Evolutionary conservation across 225 moss, liverwort and hornwort genomes (phyloP).

Genomic region (Thuidium tamariscinum): DNA sequence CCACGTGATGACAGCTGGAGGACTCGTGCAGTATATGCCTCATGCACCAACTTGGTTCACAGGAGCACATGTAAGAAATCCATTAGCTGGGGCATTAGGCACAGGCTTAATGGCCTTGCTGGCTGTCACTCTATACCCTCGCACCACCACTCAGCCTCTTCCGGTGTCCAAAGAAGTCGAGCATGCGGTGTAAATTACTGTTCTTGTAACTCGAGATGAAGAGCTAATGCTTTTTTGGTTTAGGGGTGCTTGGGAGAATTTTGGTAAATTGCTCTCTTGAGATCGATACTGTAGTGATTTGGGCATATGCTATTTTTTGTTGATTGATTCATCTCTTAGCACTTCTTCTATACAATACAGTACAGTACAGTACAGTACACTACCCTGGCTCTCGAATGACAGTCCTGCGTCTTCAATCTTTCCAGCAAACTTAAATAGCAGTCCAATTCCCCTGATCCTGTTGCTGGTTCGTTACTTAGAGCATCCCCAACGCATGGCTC

Average conservation of each 20-base stretch:
- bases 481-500: too few species aligned
- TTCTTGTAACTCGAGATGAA: background rate
- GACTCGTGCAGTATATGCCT: slow-evolving; percentile 39
- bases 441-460: background rate
- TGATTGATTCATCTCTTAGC: background rate
- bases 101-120: slow-evolving; percentile 61
- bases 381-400: background rate
- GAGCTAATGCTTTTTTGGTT: background rate
- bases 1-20: slow-evolving; percentile 42
- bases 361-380: too few species aligned
- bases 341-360: too few species aligned
- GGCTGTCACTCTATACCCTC: slow-evolving; percentile 64
- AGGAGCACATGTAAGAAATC: slow-evolving; percentile 64
- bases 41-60: slow-evolving; percentile 75
- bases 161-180: background rate
- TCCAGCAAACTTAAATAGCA: background rate
- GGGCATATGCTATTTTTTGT: background rate
- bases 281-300: background rate
- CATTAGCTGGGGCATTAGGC: slow-evolving; percentile 80
- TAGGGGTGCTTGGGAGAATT: background rate
- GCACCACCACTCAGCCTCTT: background rate
- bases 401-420: background rate
- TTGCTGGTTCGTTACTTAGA: background rate
- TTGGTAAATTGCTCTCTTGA: background rate
- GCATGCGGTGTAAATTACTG: background rate